These are phyloP conservation scores for Adenanthera pavonina DNA, from an alignment of 306 rosid species.

Conservation along the genomic window DNA sequence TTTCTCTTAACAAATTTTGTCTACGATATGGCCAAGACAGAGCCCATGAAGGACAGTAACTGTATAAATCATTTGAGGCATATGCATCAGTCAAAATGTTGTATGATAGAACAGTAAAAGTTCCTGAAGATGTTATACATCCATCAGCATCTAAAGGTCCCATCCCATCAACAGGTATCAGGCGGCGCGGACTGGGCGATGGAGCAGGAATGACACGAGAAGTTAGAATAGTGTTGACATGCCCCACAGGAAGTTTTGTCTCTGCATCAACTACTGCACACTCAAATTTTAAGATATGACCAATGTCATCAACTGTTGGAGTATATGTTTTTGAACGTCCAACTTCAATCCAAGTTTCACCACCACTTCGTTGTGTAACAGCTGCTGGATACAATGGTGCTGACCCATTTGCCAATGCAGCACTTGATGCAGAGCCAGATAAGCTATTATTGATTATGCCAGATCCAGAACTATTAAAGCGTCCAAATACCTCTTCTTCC, in stretches of 20 bases:
- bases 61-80: slow-evolving; percentile 81
- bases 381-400: slow-evolving; percentile 84
- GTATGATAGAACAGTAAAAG: slow-evolving; percentile 95
- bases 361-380: slow-evolving; percentile 82
- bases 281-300: slow-evolving; percentile 95
- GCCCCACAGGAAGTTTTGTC: slow-evolving; percentile 75
- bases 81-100: slow-evolving; percentile 86
- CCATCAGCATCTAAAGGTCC: slow-evolving; percentile 83
- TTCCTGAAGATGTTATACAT: slow-evolving; percentile 75
- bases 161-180: slow-evolving; percentile 76
- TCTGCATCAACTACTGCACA: slow-evolving; percentile 91
- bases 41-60: slow-evolving; percentile 99
- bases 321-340: slow-evolving; percentile 87
- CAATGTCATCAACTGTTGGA: slow-evolving; percentile 91
- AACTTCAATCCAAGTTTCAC: slow-evolving; percentile 98
- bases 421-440: slow-evolving; percentile 69
- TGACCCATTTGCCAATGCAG: slow-evolving; percentile 82
- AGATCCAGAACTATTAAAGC: slow-evolving; percentile 73
- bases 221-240: slow-evolving; percentile 69
- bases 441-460: slow-evolving; percentile 64
- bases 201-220: slow-evolving; percentile 99
- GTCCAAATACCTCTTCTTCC: slow-evolving; percentile 91
- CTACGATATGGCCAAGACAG: slow-evolving; percentile 99
- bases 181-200: slow-evolving; percentile 80
- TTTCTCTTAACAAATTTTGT: slow-evolving; percentile 93